Base-by-base conservation (phyloP, 306 rosid genomes). In the Vachellia pachyceras region DNA sequence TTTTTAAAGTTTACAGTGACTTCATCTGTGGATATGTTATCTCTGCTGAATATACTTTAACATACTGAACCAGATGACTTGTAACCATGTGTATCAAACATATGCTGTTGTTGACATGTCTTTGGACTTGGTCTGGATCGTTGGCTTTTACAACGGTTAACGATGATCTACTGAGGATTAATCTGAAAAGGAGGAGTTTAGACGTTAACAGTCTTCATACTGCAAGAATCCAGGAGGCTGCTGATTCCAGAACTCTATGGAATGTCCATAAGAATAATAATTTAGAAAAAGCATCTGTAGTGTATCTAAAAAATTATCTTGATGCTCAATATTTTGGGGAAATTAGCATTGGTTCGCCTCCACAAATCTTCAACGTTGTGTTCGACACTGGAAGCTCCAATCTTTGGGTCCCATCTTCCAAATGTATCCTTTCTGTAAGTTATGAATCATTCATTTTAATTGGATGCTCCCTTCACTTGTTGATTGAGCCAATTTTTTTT, bases 401-500 rank as follows among this genome's bases (percentile, higher is more conserved):
- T 79, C 89, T 92, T 39, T 92, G 97, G 97, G 92, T 92, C 65
- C 97, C 95, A 7, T 92, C 97, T 72, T 87, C 95, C 18, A 89
- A 82, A 85, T 92, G 95, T 85, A 49, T 85, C 41, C 83, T 92
- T 41, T 90, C 97, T 71, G 97, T 92, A 88, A 86, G 91, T 77
- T 77, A 72, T 1, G 4, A n/a, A 54, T 72, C 47, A 57, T 54
- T 22, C 76, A 15, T 22, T 77, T 15, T 8, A 57, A 67, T 42
- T 66, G 57, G 23, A 13, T 64, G 47, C 20, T 73, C 1, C 47
- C 63, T 81, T 69, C 23, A 36, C 33, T 42, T 58, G 69, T 42
- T 18, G 61, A 77, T 46, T 81, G 65, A 41, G 22, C 80, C 54
- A 60, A 52, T 73, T 20, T 22, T 54, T 3, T 18, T 8, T 71